Base-by-base conservation (phyloP, 129 eudicot genomes). In the Helianthus annuus region DNA sequence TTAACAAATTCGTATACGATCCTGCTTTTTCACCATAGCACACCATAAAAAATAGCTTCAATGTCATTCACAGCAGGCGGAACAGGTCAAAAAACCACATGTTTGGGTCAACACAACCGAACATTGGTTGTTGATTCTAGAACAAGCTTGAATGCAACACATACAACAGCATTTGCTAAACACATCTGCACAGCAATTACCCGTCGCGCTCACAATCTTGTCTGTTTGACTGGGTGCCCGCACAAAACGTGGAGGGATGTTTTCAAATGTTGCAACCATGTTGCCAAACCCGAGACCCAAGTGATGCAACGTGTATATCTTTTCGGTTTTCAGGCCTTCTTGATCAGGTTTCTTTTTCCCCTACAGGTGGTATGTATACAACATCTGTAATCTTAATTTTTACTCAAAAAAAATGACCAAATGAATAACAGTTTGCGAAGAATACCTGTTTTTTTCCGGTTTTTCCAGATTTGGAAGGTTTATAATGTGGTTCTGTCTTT, bases 241-340 rank as follows among this genome's bases (percentile, higher is more conserved):
- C 3, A 74, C 86, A 6, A 68, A 74, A 29, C 90, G 95, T 13
- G 98, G 95, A 45, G 81, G 78, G 39, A 75, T 68, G 80, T 92
- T 92, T 60, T 92, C 96, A 1, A 59, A 62, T 7, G 98, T 89
- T 29, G 96, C 96, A 64, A 7, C 79, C 45, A 89, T 17, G 65
- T 81, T 82, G 7, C 98, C 98, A 67, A 89, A 92, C 34, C 96
- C 95, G n/a, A 87, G 65, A 34, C 91, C 91, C 7, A 85, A 61
- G 39, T 74, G 54, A 2, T 68, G 80, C 63, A 88, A 73, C 52
- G 71, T 68, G 48, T 45, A 57, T 38, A 68, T 53, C 69, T n/a
- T 80, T 67, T 71, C 77, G 14, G 68, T 64, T 54, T 57, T 58
- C 3, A 65, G 19, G 4, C 48, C 84, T 67, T 70, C 70, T 53